Percentiles rank a stretch among this genome's conserved stretches.
Evolutionary conservation across 768 basidiomycete genomes (phyloP).

Genomic region (Collybia nuda): DNA sequence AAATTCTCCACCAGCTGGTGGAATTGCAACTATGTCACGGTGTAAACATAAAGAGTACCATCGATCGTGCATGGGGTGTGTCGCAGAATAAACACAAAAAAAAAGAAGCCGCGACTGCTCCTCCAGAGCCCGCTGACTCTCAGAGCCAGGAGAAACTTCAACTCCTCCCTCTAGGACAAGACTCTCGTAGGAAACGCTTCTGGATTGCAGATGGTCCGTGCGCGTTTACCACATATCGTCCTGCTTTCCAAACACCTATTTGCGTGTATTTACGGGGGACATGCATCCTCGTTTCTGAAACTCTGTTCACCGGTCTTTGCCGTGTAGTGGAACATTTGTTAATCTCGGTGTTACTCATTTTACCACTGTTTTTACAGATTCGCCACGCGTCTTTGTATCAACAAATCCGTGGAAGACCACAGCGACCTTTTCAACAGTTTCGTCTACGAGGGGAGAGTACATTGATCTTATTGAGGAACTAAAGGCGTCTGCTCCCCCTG

Average conservation of each 20-base stretch:
- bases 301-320: constrained; percentile 37
- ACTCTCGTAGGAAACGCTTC: constrained; percentile 72
- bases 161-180: constrained; percentile 75
- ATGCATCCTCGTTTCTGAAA: constrained; percentile 42
- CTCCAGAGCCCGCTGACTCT: constrained; percentile 60
- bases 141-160: constrained; percentile 65
- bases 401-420: constrained; percentile 91
- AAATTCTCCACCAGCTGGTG: constrained; percentile 80
- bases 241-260: constrained; percentile 45
- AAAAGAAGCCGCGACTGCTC: constrained; percentile 55
- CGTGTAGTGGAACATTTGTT: constrained; percentile 24
- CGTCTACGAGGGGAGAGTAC: constrained; percentile 76
- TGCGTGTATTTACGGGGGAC: constrained; percentile 70
- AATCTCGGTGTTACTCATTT: constrained; percentile 25
- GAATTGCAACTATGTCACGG: constrained; percentile 79
- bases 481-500: constrained; percentile 47
- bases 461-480: constrained; percentile 59
- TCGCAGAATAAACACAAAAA: constrained; percentile 85
- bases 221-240: constrained; percentile 31
- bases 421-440: constrained; percentile 69
- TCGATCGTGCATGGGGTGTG: constrained; percentile 88
- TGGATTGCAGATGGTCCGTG: constrained; percentile 91
- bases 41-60: constrained; percentile 62
- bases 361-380: constrained; percentile 51
- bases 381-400: constrained; percentile 79